Conservation (phyloP, 192 early-diverging fungal species). For the Gryganskiella cystojenkinii region DNA sequence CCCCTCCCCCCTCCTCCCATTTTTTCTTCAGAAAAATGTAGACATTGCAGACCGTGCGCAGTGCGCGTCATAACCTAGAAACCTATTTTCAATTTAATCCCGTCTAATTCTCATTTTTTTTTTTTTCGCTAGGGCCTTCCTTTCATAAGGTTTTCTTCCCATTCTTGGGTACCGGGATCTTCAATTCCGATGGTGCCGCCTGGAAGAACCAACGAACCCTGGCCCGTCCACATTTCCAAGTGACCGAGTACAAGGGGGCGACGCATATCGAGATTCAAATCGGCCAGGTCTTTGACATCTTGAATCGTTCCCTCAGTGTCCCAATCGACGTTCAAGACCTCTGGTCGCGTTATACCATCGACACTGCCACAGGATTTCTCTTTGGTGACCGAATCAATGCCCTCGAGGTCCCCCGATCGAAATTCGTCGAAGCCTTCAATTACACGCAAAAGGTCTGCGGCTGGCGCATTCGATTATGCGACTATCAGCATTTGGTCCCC, state of each 20-base stretch:
- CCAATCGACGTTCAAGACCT: slow-evolving; percentile 41
- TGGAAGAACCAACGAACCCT: slow-evolving; percentile 52
- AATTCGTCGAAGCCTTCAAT: slow-evolving; percentile 48
- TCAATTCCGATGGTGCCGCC: slow-evolving; percentile 43
- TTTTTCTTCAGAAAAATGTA: no score
- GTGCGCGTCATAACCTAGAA: no score
- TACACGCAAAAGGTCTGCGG: slow-evolving; percentile 53
- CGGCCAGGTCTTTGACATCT: slow-evolving; percentile 47
- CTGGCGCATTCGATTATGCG: slow-evolving; percentile 49
- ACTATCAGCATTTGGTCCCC: slow-evolving; percentile 33
- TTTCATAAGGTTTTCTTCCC: slow-evolving; percentile 49
- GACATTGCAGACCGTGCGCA: no score
- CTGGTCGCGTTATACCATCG: slow-evolving; percentile 50
- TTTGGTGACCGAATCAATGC: slow-evolving; percentile 46
- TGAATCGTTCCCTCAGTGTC: slow-evolving; percentile 30
- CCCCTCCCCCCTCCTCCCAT: no score
- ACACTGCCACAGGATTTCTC: slow-evolving; percentile 45
- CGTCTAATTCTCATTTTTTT: no score
- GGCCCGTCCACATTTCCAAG: slow-evolving; percentile 50
- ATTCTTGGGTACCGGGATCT: slow-evolving; percentile 52
- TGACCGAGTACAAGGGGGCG: slow-evolving; percentile 50
- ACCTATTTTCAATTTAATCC: no score
- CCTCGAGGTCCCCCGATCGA: slow-evolving; percentile 36
- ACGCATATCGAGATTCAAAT: slow-evolving; percentile 51
- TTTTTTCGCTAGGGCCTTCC: slow-evolving; percentile 25